A percentile compares a stretch with the other conserved stretches of the same genome.
These are phyloP conservation scores for Podila horticola DNA, from an alignment of 192 early-diverging fungal genomes.

Conservation along the genomic window DNA sequence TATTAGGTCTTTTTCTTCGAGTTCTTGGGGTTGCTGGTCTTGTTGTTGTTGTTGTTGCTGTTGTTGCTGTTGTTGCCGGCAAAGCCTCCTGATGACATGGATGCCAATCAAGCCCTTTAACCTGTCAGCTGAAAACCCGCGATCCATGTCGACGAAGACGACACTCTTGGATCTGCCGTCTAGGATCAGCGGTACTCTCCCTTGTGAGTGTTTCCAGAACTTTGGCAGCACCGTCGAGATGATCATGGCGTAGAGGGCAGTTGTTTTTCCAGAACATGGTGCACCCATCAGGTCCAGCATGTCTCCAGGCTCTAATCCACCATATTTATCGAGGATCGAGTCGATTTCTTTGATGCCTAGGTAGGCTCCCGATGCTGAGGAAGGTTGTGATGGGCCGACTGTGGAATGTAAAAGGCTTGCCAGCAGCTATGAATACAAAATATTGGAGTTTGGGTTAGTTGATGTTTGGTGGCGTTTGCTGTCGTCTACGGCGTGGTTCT, in stretches of 20 bases:
- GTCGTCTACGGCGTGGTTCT: neutral
- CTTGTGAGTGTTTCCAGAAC: conserved; percentile 27
- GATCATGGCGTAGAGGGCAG: conserved; percentile 39
- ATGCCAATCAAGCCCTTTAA: conserved; percentile 10
- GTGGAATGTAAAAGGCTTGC: neutral
- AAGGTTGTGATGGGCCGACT: neutral
- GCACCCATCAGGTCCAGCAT: conserved; percentile 33
- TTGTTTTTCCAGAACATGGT: conserved; percentile 31
- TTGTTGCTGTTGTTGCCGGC: neutral
- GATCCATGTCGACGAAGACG: conserved; percentile 32
- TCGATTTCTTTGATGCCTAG: conserved; percentile 34
- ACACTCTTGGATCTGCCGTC: conserved; percentile 24
- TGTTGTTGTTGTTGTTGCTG: neutral
- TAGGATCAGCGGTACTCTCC: neutral
- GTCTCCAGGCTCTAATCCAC: conserved; percentile 22
- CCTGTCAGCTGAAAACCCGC: conserved; percentile 15
- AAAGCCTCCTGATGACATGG: conserved; percentile 4
- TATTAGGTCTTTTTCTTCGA: neutral
- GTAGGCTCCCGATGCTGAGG: neutral
- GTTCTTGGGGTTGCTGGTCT: neutral
- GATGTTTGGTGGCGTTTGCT: conserved; percentile 4
- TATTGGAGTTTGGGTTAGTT: too few species aligned
- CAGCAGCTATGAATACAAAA: neutral
- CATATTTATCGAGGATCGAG: conserved; percentile 13
- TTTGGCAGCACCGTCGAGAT: conserved; percentile 37